Conservation (phyloP, 164 flowering plant species). For the Kingdonia uniflora region DNA sequence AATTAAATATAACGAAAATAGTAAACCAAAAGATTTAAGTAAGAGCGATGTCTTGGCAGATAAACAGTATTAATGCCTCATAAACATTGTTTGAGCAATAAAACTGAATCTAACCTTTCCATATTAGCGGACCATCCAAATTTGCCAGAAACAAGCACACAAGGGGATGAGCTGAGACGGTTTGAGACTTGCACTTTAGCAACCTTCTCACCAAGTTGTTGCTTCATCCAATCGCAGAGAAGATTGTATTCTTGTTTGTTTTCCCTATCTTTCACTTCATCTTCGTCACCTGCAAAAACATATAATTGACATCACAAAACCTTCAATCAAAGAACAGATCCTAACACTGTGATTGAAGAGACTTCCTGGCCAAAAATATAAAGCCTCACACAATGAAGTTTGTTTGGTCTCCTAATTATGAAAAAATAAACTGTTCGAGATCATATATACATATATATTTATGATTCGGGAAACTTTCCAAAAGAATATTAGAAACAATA, state of each 20-base stretch:
- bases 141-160: slow-evolving; percentile 98
- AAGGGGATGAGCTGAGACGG: slow-evolving; percentile 90
- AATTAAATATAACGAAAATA: too few relatives aligned
- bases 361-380: too few relatives aligned
- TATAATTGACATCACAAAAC: background rate
- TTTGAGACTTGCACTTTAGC: slow-evolving; percentile 94
- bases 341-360: too few relatives aligned
- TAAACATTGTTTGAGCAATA: background rate
- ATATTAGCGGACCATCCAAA: slow-evolving; percentile 99
- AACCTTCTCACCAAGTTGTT: slow-evolving; percentile 93
- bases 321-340: too few relatives aligned
- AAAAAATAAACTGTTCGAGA: too few relatives aligned
- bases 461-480: too few relatives aligned
- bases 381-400: too few relatives aligned
- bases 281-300: slow-evolving; percentile 64
- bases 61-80: background rate
- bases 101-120: slow-evolving; percentile 60
- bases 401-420: too few relatives aligned
- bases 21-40: too few relatives aligned
- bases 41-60: background rate
- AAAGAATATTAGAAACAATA: too few relatives aligned
- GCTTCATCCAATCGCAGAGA: slow-evolving; percentile 95
- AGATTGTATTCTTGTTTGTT: slow-evolving; percentile 67
- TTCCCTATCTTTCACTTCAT: slow-evolving; percentile 88
- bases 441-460: too few relatives aligned